Conservation (phyloP, 83 land plant genomes). For the Isoetes engelmannii region DNA sequence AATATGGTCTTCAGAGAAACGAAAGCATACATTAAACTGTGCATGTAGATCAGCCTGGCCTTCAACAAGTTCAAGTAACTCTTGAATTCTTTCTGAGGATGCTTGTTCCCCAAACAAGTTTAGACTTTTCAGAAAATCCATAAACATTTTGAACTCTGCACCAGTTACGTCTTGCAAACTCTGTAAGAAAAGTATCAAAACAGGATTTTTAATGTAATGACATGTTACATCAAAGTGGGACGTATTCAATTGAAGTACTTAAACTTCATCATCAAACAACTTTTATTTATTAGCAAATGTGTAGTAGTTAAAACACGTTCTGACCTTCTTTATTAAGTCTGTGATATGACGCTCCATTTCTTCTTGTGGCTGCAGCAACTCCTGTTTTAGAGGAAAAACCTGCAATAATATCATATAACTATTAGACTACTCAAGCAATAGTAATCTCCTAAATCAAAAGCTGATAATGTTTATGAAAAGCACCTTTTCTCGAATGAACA, state of each 20-base stretch:
- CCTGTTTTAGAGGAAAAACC: slow-evolving; percentile 90
- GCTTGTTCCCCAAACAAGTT: slow-evolving; percentile 79
- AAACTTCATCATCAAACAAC: background rate
- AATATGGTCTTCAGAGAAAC: background rate
- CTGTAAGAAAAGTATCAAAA: slow-evolving; percentile 35
- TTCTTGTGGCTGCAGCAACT: slow-evolving; percentile 78
- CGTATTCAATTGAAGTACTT: background rate
- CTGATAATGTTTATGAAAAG: background rate
- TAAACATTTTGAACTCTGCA: slow-evolving; percentile 93
- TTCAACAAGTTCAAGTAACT: slow-evolving; percentile 86
- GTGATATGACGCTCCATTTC: slow-evolving; percentile 97
- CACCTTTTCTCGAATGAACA: slow-evolving; percentile 84
- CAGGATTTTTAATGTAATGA: background rate
- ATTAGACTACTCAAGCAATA: background rate
- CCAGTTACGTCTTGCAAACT: slow-evolving; percentile 97
- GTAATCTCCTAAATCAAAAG: background rate
- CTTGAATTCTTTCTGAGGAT: slow-evolving; percentile 78
- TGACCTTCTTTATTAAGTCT: slow-evolving; percentile 82
- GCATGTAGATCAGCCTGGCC: slow-evolving; percentile 95
- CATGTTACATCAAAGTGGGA: background rate
- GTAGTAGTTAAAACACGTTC: too few relatives aligned
- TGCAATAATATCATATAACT: slow-evolving; percentile 17
- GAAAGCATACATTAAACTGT: slow-evolving; percentile 63
- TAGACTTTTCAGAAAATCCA: slow-evolving; percentile 87
- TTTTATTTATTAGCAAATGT: background rate